phyloP scores from a whole-genome alignment of 495 filamentous ascomycete genomes.

The Lasiosphaeris hirsuta region DNA sequence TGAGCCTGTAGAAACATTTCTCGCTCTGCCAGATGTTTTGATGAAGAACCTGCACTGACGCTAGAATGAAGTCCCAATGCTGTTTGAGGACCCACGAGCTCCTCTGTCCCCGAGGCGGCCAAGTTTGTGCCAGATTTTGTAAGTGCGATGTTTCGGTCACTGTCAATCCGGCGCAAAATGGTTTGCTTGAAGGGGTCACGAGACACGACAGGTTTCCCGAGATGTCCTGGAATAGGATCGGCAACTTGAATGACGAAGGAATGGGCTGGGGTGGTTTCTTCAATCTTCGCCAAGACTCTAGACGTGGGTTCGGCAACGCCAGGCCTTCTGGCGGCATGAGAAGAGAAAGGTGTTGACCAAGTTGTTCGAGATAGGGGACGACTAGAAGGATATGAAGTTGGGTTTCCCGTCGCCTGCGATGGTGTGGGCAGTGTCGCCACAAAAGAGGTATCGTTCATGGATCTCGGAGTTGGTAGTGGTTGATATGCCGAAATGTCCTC shows the following conservation, averaged over 20 bases:
- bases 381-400: neutral
- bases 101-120: neutral
- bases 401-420: too few relatives aligned
- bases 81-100: neutral
- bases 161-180: neutral
- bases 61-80: neutral
- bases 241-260: neutral
- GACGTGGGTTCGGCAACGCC: neutral
- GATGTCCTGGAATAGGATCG: neutral
- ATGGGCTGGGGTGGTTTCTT: neutral
- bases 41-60: neutral
- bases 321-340: neutral
- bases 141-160: slow-evolving; percentile 1
- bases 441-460: too few relatives aligned
- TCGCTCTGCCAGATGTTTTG: neutral
- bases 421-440: too few relatives aligned
- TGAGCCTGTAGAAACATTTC: neutral
- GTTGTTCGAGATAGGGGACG: neutral
- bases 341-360: neutral
- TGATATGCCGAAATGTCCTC: too few relatives aligned
- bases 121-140: neutral
- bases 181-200: neutral
- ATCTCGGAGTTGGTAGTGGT: too few relatives aligned
- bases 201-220: neutral
- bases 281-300: slow-evolving; percentile 1